Conservation (phyloP, 164 flowering plant species). For the Buxus sempervirens region DNA sequence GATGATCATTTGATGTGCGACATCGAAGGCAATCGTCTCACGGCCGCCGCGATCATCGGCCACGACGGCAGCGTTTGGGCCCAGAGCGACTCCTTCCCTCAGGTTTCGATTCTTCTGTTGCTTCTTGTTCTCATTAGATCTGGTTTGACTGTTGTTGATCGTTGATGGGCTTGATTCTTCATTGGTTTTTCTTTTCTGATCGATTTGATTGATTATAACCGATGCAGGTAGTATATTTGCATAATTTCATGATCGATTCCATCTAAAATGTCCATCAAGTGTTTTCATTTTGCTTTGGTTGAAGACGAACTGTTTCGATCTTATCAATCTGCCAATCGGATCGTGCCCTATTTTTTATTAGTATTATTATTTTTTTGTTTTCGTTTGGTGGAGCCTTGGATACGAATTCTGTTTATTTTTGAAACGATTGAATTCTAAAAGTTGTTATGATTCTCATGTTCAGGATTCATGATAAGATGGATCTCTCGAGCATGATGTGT, state of each 20-base stretch:
- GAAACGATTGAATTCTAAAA: neutral
- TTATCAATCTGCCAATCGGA: too few species aligned
- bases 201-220: too few species aligned
- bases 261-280: too few species aligned
- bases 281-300: too few species aligned
- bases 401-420: neutral
- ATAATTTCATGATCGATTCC: too few species aligned
- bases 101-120: conserved; percentile 18
- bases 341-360: too few species aligned
- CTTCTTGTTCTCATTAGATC: neutral
- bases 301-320: too few species aligned
- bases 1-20: conserved; percentile 48
- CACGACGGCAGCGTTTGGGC: conserved; percentile 54
- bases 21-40: conserved; percentile 37
- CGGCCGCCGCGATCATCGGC: conserved; percentile 52
- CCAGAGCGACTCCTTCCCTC: conserved; percentile 38
- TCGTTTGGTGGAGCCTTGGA: neutral
- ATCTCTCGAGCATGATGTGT: neutral
- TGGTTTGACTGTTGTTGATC: too few species aligned
- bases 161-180: neutral
- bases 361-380: neutral
- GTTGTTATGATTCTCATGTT: neutral
- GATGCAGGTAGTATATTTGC: too few species aligned
- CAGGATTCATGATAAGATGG: neutral
- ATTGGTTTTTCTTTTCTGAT: too few species aligned